These are phyloP conservation scores for Pouteria glomerata DNA, from an alignment of 148 eudicot genomes.

Conservation along the genomic window DNA sequence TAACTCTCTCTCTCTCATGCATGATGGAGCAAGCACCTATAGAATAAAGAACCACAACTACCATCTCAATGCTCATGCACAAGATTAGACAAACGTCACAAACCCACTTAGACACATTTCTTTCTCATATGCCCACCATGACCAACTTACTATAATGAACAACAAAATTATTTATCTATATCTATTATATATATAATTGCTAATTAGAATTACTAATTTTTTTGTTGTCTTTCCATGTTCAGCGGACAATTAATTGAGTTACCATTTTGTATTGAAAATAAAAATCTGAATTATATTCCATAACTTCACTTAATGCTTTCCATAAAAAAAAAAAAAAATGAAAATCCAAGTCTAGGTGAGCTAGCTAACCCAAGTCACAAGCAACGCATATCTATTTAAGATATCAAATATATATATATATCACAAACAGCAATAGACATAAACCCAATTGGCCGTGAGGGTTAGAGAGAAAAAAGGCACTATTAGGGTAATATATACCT, in stretches of 20 bases:
- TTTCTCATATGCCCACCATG: constrained; percentile 19
- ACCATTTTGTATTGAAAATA: too few species aligned
- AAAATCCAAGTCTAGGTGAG: too few species aligned
- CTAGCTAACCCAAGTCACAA: background rate
- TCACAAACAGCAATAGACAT: background rate
- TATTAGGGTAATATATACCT: constrained; percentile 39
- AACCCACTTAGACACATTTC: constrained; percentile 21
- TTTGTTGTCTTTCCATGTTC: too few species aligned
- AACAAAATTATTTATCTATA: constrained; percentile 14
- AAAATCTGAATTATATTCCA: constrained; percentile 6
- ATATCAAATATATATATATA: background rate
- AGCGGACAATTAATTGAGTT: too few species aligned
- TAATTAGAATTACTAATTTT: background rate
- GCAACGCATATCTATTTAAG: background rate
- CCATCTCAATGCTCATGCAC: constrained; percentile 27
- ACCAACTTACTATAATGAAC: constrained; percentile 24
- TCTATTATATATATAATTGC: constrained; percentile 28
- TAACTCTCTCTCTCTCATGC: background rate
- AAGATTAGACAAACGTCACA: constrained; percentile 29
- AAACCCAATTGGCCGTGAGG: background rate
- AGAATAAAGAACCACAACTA: constrained; percentile 39
- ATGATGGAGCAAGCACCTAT: constrained; percentile 23
- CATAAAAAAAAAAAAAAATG: too few species aligned
- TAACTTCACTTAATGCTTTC: constrained; percentile 8
- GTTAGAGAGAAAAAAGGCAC: background rate